Conservation (phyloP, 176 grass and related monocot species). For the Carex scoparia region DNA sequence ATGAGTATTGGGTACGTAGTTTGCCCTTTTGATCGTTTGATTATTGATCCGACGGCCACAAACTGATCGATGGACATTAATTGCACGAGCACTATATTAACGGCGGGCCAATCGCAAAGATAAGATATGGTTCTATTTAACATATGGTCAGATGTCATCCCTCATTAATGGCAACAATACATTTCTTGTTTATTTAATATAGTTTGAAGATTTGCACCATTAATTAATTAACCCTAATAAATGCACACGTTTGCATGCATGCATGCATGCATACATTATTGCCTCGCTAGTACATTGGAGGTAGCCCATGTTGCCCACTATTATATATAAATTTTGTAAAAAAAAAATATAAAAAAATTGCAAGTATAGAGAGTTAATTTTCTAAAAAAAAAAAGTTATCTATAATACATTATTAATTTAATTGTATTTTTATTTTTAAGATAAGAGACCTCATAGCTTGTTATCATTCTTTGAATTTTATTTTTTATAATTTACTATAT, state of each 20-base stretch:
- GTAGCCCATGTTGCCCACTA: background rate
- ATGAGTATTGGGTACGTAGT: too few relatives aligned
- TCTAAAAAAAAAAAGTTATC: too few relatives aligned
- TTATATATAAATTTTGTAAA: background rate
- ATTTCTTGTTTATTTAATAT: background rate
- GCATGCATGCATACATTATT: background rate
- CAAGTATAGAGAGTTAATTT: background rate
- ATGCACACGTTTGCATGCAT: conserved; percentile 16
- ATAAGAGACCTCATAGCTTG: too few relatives aligned
- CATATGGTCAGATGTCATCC: background rate
- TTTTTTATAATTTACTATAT: too few relatives aligned
- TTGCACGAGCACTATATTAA: background rate
- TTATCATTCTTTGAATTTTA: too few relatives aligned
- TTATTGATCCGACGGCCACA: background rate
- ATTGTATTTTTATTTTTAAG: too few relatives aligned
- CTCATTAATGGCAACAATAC: background rate
- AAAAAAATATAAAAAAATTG: background rate
- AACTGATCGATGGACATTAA: background rate
- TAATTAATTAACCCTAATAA: conserved; percentile 6
- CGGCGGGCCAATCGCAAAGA: background rate
- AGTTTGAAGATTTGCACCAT: background rate
- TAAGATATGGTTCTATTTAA: background rate
- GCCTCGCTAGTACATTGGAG: background rate
- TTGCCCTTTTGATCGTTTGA: background rate
- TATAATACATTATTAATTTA: too few relatives aligned